A percentile compares a stretch with the other conserved stretches of the same genome.
phyloP scores from a whole-genome alignment of 192 early-diverging fungal genomes.

The Allomyces macrogynus region DNA sequence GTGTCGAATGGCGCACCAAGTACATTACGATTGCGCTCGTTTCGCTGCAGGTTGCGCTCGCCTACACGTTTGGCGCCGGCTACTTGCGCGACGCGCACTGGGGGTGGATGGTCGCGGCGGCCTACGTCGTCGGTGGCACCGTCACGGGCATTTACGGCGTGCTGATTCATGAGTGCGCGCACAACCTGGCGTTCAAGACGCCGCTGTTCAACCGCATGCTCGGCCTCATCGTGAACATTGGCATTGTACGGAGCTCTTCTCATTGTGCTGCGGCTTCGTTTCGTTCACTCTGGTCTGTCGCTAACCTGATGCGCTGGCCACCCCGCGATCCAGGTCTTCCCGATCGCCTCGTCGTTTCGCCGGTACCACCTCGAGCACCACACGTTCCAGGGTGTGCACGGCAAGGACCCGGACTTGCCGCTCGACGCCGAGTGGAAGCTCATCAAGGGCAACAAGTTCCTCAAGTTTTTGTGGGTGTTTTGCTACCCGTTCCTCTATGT shows the following conservation, averaged over 20 bases:
- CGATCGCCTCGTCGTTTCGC: conserved; percentile 59
- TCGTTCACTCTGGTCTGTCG: conserved; percentile 13
- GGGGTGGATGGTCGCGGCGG: conserved; percentile 40
- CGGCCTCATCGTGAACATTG: conserved; percentile 67
- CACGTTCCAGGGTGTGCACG: conserved; percentile 85
- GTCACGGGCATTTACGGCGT: conserved; percentile 62
- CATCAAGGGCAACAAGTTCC: conserved; percentile 39
- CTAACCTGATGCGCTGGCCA: background rate
- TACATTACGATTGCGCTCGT: conserved; percentile 45
- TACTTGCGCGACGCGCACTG: conserved; percentile 27
- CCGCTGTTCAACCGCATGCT: conserved; percentile 60
- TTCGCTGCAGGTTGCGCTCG: conserved; percentile 46
- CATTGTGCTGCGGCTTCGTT: conserved; percentile 6
- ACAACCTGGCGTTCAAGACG: conserved; percentile 55
- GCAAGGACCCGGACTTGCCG: conserved; percentile 83
- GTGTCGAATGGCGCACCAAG: conserved; percentile 58
- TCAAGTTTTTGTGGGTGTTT: conserved; percentile 60
- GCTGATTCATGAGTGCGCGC: conserved; percentile 81
- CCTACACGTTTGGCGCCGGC: conserved; percentile 49
- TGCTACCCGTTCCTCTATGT: conserved; percentile 77
- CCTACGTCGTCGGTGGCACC: conserved; percentile 67
- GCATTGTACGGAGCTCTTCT: conserved; percentile 28
- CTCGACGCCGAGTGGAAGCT: conserved; percentile 65
- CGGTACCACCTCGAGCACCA: conserved; percentile 90
- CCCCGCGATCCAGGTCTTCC: conserved; percentile 16